These are phyloP conservation scores for Rhynchosporium agropyri DNA, from an alignment of 2,329 filamentous ascomycete genomes.

Conservation along the genomic window DNA sequence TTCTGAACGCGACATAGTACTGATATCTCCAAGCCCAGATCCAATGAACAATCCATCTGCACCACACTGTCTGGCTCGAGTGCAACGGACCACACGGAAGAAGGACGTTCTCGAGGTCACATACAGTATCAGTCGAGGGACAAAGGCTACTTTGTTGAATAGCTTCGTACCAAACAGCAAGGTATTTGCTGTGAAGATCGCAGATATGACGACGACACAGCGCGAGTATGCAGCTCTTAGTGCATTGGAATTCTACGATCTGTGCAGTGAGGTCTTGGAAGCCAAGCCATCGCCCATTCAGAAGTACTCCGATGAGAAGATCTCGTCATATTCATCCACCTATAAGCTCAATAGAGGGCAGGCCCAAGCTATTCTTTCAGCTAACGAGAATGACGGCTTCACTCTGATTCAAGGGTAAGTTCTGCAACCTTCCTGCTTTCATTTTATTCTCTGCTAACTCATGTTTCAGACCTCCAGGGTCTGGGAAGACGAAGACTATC, in stretches of 20 bases:
- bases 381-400: slow-evolving; percentile 94
- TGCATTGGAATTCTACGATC: slow-evolving; percentile 91
- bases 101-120: slow-evolving; percentile 81
- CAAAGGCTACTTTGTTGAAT: slow-evolving; percentile 54
- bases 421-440: not conserved
- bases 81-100: slow-evolving; percentile 79
- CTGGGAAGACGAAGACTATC: slow-evolving; percentile 98
- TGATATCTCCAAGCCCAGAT: slow-evolving; percentile 74
- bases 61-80: slow-evolving; percentile 83
- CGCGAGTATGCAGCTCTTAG: slow-evolving; percentile 91
- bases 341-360: slow-evolving; percentile 89
- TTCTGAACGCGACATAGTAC: slow-evolving; percentile 83
- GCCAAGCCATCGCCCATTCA: slow-evolving; percentile 90
- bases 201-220: slow-evolving; percentile 92
- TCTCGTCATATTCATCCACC: slow-evolving; percentile 69
- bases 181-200: slow-evolving; percentile 78
- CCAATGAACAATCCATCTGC: slow-evolving; percentile 68
- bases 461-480: slow-evolving; percentile 76
- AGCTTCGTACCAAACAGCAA: slow-evolving; percentile 69
- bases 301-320: slow-evolving; percentile 73
- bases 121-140: slow-evolving; percentile 73
- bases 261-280: slow-evolving; percentile 87
- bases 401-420: slow-evolving; percentile 86
- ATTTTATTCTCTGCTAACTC: slow-evolving; percentile 17
- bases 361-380: slow-evolving; percentile 87